Percentiles rank a stretch among this genome's conserved stretches.
Conservation (phyloP, 1,284 basidiomycete species). For the Blastosporella zonata region DNA sequence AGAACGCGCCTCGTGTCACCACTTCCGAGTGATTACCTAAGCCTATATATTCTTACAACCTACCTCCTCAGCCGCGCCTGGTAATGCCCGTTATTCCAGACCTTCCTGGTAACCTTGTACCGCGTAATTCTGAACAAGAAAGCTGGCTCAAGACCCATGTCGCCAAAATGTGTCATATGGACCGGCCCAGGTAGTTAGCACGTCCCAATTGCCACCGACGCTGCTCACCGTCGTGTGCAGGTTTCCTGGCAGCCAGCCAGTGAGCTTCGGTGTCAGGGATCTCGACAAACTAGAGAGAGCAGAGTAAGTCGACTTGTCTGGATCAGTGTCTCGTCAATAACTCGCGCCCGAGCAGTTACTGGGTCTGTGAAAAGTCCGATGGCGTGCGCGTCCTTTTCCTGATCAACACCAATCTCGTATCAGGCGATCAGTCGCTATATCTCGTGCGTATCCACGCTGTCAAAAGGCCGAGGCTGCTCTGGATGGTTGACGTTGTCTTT, state of each 20-base stretch:
- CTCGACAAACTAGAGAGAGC: constrained; percentile 75
- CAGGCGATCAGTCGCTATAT: constrained; percentile 73
- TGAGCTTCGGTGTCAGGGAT: constrained; percentile 77
- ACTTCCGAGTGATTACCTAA: constrained; percentile 11
- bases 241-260: constrained; percentile 92
- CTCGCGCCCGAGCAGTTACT: constrained; percentile 63
- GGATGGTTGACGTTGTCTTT: neutral
- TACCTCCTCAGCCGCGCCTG: constrained; percentile 6
- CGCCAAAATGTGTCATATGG: constrained; percentile 61
- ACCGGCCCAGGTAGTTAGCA: constrained; percentile 47
- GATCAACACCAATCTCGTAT: constrained; percentile 67
- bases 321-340: neutral
- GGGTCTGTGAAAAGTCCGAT: constrained; percentile 99
- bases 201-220: neutral
- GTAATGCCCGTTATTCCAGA: constrained; percentile 49
- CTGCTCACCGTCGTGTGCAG: constrained; percentile 35
- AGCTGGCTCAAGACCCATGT: constrained; percentile 63
- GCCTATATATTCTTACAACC: constrained; percentile 9
- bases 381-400: constrained; percentile 90
- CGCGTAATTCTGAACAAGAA: constrained; percentile 55
- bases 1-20: neutral
- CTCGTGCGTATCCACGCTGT: constrained; percentile 52
- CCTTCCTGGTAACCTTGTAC: constrained; percentile 58
- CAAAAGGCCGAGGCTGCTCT: neutral
- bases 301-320: constrained; percentile 59